Base-by-base conservation (phyloP, 768 basidiomycete species). In the Xerocomus potaroensis region DNA sequence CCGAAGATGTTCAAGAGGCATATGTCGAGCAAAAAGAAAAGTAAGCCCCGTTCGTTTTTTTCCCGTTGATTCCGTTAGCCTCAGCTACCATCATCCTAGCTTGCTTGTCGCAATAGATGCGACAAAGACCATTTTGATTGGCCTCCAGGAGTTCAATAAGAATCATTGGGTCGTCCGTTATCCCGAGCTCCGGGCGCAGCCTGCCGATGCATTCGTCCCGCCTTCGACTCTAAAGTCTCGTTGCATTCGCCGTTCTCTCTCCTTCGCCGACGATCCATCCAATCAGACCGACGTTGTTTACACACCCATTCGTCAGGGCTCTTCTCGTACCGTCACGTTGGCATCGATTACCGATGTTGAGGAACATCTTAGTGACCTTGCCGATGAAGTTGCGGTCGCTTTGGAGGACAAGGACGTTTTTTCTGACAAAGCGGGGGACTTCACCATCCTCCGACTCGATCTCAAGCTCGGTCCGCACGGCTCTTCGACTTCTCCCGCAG, bases 371-470 rank as follows among this genome's bases (percentile, higher is more conserved):
- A 18, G n/a, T 21, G 55, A 55, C 16, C 14, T 32, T 14, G 27
- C 41, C 2, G 54, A 64, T 2, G 61, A 57, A 31, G 21, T 39
- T 21, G 52, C 42, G 8, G 60, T 63, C 19, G 63, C 56, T 29
- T 53, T 49, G 14, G 58, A 65, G 43, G 66, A 72, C 26, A 47
- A 44, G 60, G 43, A 66, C 65, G n/a, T 65, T 72, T 12, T 61
- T 75, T 34, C 75, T 18, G 64, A 69, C 22, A 74, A 67, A 22
- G 56, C 59, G 1, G 72, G 77, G 33, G 87, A 89, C 52, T 93
- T 98, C 66, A 81, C 86, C 50, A 84, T 97, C 43, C 81, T 97
- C 51, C 87, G 88, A 11, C 79, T 98, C 36, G 93, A 98, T 69
- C 83, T 98, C 59, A 91, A 91, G 62, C 83, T 97, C 38, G 93